phyloP scores from a whole-genome alignment of 306 rosid genomes.

The Quercus ilex region DNA sequence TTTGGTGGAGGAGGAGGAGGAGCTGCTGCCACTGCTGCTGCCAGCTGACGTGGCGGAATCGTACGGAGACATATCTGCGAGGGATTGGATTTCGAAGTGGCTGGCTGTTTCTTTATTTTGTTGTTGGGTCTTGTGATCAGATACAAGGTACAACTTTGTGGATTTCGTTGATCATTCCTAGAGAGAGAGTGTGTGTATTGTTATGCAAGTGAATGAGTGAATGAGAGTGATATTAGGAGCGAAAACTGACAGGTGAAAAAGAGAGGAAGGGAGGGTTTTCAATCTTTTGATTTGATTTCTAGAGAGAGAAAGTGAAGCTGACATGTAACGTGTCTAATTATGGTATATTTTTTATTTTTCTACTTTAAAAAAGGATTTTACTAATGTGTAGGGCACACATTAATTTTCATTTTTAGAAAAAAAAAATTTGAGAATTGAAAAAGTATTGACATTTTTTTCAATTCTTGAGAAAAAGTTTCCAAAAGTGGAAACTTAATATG shows the following conservation, averaged over 20 bases:
- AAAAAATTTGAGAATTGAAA: too few relatives aligned
- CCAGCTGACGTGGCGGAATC: conserved; percentile 19
- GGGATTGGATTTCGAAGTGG: neutral
- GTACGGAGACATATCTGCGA: conserved; percentile 39
- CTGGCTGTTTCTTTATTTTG: too few relatives aligned
- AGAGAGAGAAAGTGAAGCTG: neutral
- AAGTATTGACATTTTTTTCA: too few relatives aligned
- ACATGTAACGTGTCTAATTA: conserved; percentile 18
- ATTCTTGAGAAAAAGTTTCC: too few relatives aligned
- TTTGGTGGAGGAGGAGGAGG: conserved; percentile 32
- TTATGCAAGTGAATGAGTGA: neutral
- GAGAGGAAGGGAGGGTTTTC: conserved; percentile 4
- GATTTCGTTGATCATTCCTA: conserved; percentile 12
- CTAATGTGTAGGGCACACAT: too few relatives aligned
- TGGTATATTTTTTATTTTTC: conserved; percentile 18
- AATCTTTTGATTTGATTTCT: neutral
- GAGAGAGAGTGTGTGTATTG: neutral
- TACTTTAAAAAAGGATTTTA: too few relatives aligned
- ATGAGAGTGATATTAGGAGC: conserved; percentile 6
- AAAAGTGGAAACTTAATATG: too few relatives aligned
- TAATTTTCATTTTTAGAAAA: too few relatives aligned
- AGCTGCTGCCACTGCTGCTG: conserved; percentile 46
- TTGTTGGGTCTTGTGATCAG: neutral
- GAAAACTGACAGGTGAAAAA: conserved; percentile 29
- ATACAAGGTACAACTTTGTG: neutral